phyloP scores from a whole-genome alignment of 2,329 filamentous ascomycete species.

The Aspergillus pseudoviridinutans region DNA sequence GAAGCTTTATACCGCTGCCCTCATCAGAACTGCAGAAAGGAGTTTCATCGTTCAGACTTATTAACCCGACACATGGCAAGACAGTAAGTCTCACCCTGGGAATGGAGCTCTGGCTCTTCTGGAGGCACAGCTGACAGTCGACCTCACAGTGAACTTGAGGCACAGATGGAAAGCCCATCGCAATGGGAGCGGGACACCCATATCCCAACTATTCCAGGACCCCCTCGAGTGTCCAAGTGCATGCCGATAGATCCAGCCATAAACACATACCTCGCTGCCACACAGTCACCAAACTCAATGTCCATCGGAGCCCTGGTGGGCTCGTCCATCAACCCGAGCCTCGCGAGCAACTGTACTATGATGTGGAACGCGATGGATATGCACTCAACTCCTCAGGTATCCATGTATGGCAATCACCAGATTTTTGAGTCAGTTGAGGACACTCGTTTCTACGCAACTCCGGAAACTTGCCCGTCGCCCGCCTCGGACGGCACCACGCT shows the following conservation, averaged over 20 bases:
- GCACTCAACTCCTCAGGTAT: conserved; percentile 26
- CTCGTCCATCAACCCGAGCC: conserved; percentile 30
- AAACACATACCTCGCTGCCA: conserved; percentile 21
- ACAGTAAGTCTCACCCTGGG: conserved; percentile 40
- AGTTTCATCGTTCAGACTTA: conserved; percentile 47
- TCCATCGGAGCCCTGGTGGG: conserved; percentile 35
- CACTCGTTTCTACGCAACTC: conserved; percentile 41
- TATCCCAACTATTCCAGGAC: conserved; percentile 17
- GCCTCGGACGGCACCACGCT: conserved; percentile 33
- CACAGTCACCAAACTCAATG: conserved; percentile 31
- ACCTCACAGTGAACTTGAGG: conserved; percentile 30
- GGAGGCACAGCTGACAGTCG: conserved; percentile 7
- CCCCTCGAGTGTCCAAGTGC: conserved; percentile 20
- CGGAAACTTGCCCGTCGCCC: conserved; percentile 44
- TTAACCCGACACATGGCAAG: conserved; percentile 47
- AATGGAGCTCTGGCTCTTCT: not conserved
- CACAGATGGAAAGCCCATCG: conserved; percentile 26
- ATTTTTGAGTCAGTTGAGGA: conserved; percentile 38
- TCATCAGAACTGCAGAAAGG: conserved; percentile 43
- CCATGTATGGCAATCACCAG: conserved; percentile 28
- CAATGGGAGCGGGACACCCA: conserved; percentile 26
- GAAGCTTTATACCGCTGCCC: conserved; percentile 44
- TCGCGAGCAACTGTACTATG: conserved; percentile 28
- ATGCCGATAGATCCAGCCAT: conserved; percentile 19
- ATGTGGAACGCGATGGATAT: conserved; percentile 37